Conservation (phyloP, 805 yeast species). For the Isabelozyma gotoi region DNA sequence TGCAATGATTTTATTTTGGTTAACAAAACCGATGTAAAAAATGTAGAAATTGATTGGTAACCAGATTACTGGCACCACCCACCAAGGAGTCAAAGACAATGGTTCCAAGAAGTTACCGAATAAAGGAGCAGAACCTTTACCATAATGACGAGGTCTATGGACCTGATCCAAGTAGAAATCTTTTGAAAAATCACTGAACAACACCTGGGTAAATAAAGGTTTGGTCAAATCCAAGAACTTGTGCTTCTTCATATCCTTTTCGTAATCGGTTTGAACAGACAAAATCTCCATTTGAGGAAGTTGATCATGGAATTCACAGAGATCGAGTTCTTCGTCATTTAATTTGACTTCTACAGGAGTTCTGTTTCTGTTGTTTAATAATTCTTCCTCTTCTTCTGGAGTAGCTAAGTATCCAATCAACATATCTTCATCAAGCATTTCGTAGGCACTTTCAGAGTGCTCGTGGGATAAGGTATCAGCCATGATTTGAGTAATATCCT, state of each 20-base stretch:
- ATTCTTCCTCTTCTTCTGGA: conserved; percentile 69
- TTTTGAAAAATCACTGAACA: conserved; percentile 72
- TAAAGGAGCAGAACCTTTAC: conserved; percentile 92
- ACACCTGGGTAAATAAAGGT: conserved; percentile 80
- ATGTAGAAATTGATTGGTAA: conserved; percentile 72
- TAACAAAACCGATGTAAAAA: conserved; percentile 55
- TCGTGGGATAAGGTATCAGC: conserved; percentile 70
- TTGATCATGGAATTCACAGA: conserved; percentile 51
- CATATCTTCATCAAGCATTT: conserved; percentile 77
- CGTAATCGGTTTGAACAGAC: conserved; percentile 75
- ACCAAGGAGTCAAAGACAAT: conserved; percentile 89
- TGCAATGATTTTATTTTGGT: conserved; percentile 47
- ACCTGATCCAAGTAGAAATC: conserved; percentile 94
- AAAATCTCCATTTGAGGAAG: conserved; percentile 74
- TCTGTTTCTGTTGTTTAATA: conserved; percentile 59
- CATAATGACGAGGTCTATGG: conserved; percentile 97
- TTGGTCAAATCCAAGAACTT: conserved; percentile 81
- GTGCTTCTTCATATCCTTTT: conserved; percentile 70
- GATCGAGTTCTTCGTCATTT: conserved; percentile 23
- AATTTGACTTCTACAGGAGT: conserved; percentile 59
- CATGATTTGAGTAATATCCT: conserved; percentile 69
- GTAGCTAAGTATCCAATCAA: conserved; percentile 84
- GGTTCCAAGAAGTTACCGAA: conserved; percentile 97
- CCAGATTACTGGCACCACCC: conserved; percentile 86
- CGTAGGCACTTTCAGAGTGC: conserved; percentile 84